Evolutionary conservation across 257 asterid species (phyloP), one percentile per base, ranked within the genome.

Genomic region (Penstemon eatonii): DNA sequence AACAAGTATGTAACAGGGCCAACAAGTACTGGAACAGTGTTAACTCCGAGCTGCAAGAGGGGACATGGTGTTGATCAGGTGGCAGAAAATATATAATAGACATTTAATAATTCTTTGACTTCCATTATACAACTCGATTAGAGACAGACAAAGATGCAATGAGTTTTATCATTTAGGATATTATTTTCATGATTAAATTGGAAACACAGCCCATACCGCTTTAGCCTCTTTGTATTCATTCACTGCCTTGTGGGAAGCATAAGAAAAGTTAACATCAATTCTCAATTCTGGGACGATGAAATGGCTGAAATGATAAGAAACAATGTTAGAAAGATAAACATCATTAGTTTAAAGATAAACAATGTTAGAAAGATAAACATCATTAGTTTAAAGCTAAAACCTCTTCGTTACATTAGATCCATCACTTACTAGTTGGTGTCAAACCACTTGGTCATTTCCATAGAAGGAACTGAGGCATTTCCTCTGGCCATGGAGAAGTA

Each of bases 401-500:
- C 6, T 43, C 5, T 6, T 8, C 13, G 25, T 25, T 43, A 10
- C 11, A 12, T 9, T 38, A 12, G 40, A 50, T 44, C 49, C 8
- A 54, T 7, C 65, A 75, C 85, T 75, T 78, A 77, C 83, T 77
- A 83, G 85, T 79, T 80, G 71, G 85, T 83, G 67, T 82, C 87
- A 3, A 79, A 82, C 84, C 85, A 80, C 85, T 79, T 79, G 77
- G 85, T 82, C 87, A 82, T 79, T 55, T 79, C 85, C 85, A 79
- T 79, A 46, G 84, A 81, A 12, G 84, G 84, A 38, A 83, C 85
- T 38, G 88, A 72, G 76, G 88, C 85, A 38, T 83, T 83, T 52
- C 88, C 85, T 75, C 88, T 80, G 50, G 88, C 88, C 88, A 83
- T 83, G 51, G 88, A 83, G 67, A 83, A 83, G 81, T 75, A 83